Base-by-base conservation (phyloP, 2,329 filamentous ascomycete species). In the Aspergillus fischeri region DNA sequence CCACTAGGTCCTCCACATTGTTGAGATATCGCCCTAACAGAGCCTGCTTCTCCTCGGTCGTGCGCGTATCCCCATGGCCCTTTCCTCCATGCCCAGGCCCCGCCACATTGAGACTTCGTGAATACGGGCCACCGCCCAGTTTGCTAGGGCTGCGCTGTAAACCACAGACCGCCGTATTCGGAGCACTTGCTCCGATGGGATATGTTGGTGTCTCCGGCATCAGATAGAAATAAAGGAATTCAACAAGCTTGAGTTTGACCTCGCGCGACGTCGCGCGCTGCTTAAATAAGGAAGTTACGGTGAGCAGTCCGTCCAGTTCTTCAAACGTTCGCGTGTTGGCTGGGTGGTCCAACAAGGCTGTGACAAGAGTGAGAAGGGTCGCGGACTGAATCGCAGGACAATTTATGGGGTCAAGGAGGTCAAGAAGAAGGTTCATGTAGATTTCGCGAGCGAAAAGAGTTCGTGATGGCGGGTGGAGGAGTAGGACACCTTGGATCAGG, bases 151-250 rank as follows among this genome's bases (percentile, higher is more conserved):
- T 89, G 60, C 86, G 82, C 73, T 88, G 85, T 60, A 86, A 74
- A 68, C 86, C 79, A 9, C 69, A 62, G 4, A 74, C 66, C 4
- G 73, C 75, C 1, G 75, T 74, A 58, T 74, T 77, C 0, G 74
- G 70, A 1, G 73, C 70, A 24, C 71, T 73, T 11, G 68, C 67
- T 7, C 62, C 38, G 58, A 63, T 24, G 10, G 66, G 57, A 44
- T 66, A 54, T 20, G 71, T 71, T 1, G 80, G 86, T 0, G 84
- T 85, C 77, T 99, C 94, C 52, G 93, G 92, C 88, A 97, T 96
- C 65, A 99, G 87, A 75, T 97, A 99, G 76, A 97, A 97, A 80
- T 97, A 97, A 52, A 99, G 79, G 71, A 97, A 97, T 75, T 97
- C 94, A 65, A 97, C 88, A n/a, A 96, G 85, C 74, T 96, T 94